phyloP scores from a whole-genome alignment of 768 basidiomycete genomes.

The Pleurotus pulmonarius region DNA sequence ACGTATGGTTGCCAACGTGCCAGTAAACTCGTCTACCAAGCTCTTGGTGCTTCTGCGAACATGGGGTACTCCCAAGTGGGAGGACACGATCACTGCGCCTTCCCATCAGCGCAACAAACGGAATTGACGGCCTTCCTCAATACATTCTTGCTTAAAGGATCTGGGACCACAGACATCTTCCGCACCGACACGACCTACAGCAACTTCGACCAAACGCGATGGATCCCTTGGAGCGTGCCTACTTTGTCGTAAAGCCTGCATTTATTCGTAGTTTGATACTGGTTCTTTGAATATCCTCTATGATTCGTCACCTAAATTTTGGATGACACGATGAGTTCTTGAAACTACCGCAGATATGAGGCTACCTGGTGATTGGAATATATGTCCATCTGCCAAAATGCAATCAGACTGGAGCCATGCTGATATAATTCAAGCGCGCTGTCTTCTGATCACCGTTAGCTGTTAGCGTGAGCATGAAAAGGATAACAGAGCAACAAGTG shows the following conservation, averaged over 20 bases:
- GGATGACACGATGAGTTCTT: too few species aligned
- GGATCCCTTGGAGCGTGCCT: constrained; percentile 5
- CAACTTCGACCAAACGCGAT: constrained; percentile 10
- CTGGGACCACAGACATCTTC: constrained; percentile 42
- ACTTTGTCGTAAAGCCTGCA: background rate
- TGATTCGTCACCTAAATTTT: too few species aligned
- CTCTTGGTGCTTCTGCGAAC: constrained; percentile 39
- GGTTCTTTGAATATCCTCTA: too few species aligned
- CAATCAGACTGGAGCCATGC: too few species aligned
- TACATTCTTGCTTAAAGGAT: constrained; percentile 48
- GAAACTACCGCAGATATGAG: too few species aligned
- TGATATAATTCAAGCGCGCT: too few species aligned
- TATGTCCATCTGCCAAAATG: too few species aligned
- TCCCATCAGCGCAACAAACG: constrained; percentile 42
- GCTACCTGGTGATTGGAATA: too few species aligned
- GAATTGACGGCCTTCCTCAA: constrained; percentile 52
- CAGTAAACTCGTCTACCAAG: constrained; percentile 46
- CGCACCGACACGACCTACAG: constrained; percentile 35
- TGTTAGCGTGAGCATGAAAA: too few species aligned
- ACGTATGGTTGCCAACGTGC: constrained; percentile 49
- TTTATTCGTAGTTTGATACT: too few species aligned
- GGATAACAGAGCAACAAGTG: too few species aligned
- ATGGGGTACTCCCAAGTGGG: constrained; percentile 56
- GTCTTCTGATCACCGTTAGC: too few species aligned
- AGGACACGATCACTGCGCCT: constrained; percentile 51